Percentiles rank a stretch among this genome's conserved stretches.
Evolutionary conservation across 768 basidiomycete genomes (phyloP).

Genomic region (Amanita muscaria): DNA sequence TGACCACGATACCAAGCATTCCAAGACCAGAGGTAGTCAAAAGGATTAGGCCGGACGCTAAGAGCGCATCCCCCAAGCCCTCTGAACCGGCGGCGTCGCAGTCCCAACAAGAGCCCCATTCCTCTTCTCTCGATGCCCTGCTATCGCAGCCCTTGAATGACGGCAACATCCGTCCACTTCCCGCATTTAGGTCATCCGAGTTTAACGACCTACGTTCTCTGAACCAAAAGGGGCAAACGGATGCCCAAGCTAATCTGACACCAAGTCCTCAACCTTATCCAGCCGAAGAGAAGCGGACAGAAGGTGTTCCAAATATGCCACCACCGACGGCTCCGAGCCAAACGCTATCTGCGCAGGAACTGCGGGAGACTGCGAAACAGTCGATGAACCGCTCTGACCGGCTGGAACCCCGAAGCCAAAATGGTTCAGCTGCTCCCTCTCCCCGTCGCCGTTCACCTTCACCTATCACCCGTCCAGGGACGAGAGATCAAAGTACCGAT

Average conservation of each 20-base stretch:
- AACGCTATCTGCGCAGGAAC: conserved; percentile 67
- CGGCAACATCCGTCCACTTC: neutral
- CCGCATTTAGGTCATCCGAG: too few relatives aligned
- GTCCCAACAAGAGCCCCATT: neutral
- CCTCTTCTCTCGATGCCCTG: neutral
- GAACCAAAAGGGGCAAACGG: conserved; percentile 6
- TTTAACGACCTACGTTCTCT: neutral
- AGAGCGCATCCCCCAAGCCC: conserved; percentile 15
- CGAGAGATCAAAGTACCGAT: conserved; percentile 61
- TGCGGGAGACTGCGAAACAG: conserved; percentile 73
- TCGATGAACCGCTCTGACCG: conserved; percentile 41
- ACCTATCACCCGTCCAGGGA: conserved; percentile 56
- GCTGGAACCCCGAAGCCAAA: conserved; percentile 35
- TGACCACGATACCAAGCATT: conserved; percentile 34
- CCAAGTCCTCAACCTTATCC: conserved; percentile 26
- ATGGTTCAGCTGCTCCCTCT: conserved; percentile 46
- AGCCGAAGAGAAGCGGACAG: conserved; percentile 34
- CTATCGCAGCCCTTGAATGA: neutral
- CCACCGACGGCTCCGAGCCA: conserved; percentile 75
- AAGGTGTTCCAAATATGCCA: conserved; percentile 51
- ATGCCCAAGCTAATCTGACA: conserved; percentile 18
- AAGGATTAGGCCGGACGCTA: conserved; percentile 38
- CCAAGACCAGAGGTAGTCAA: conserved; percentile 77
- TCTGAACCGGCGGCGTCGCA: neutral
- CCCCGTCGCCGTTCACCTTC: conserved; percentile 59